These are phyloP conservation scores for Crassisporium funariophilum DNA, from an alignment of 768 basidiomycete genomes.

Conservation along the genomic window DNA sequence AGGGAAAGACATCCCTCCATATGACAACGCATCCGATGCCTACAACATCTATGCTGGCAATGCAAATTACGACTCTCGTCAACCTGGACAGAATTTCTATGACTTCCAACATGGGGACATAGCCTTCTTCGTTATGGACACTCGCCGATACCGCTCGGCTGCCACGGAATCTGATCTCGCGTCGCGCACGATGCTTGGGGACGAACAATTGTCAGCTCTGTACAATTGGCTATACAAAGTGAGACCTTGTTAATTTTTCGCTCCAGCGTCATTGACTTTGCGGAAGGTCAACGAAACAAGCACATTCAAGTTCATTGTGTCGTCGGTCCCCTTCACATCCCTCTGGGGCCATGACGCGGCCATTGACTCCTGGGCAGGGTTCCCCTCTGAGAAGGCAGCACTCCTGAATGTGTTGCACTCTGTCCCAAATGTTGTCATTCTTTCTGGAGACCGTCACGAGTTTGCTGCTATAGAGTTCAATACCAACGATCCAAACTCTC, in stretches of 20 bases:
- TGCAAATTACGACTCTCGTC: conserved; percentile 59
- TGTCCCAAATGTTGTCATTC: conserved; percentile 69
- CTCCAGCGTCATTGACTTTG: neutral
- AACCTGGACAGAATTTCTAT: conserved; percentile 51
- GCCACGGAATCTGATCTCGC: conserved; percentile 39
- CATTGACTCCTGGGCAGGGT: conserved; percentile 73
- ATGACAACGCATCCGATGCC: conserved; percentile 58
- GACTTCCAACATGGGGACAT: conserved; percentile 67
- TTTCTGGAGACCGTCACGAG: conserved; percentile 80
- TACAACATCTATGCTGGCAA: conserved; percentile 65
- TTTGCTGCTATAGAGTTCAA: conserved; percentile 72
- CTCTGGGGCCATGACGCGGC: conserved; percentile 68
- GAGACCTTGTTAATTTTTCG: conserved; percentile 6
- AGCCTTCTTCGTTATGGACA: conserved; percentile 81
- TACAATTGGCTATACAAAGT: conserved; percentile 64
- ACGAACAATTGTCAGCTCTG: conserved; percentile 59
- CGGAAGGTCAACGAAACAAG: conserved; percentile 70
- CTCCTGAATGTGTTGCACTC: conserved; percentile 60
- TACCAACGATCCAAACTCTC: conserved; percentile 31
- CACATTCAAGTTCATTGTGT: conserved; percentile 77
- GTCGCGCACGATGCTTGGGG: conserved; percentile 69
- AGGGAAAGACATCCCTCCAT: conserved; percentile 56
- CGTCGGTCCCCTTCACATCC: conserved; percentile 73
- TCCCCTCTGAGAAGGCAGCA: conserved; percentile 55
- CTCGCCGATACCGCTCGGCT: conserved; percentile 57